Conservation (phyloP, 1,284 basidiomycete species). For the Puccinia coronata region DNA sequence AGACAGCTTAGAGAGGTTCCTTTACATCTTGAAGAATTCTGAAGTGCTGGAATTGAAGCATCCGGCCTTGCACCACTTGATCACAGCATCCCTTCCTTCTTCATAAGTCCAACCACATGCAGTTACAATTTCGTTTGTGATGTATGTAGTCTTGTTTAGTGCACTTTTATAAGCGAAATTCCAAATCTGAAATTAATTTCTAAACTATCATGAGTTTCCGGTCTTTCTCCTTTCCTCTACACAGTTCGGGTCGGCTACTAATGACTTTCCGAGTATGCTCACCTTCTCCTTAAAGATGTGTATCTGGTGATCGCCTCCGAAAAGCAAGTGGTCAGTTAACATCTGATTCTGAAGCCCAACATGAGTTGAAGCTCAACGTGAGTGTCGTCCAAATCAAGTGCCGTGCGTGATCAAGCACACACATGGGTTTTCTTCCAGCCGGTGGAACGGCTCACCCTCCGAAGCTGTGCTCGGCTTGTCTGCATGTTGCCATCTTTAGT, state of each 20-base stretch:
- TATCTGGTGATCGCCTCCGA: not conserved
- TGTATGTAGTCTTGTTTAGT: not conserved
- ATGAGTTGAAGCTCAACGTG: no score
- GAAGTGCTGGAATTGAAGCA: not conserved
- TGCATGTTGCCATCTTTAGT: not conserved
- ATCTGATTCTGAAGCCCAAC: no score
- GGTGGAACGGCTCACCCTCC: not conserved
- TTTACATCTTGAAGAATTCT: not conserved
- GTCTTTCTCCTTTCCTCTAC: not conserved
- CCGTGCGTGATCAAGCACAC: not conserved
- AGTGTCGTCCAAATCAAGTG: not conserved
- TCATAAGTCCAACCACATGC: not conserved
- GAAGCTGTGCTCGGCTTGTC: not conserved
- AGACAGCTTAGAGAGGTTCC: not conserved
- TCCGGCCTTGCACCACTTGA: not conserved
- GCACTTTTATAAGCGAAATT: not conserved
- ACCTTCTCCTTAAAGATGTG: not conserved
- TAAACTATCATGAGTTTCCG: not conserved
- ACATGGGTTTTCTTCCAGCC: not conserved
- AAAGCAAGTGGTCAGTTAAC: no score
- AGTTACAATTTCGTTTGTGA: not conserved
- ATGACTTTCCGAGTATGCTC: not conserved
- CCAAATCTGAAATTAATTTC: not conserved
- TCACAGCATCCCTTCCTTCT: not conserved
- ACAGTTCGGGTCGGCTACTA: no score